These are phyloP conservation scores for Cucurbita pepo DNA, from an alignment of 306 rosid genomes.

Conservation along the genomic window DNA sequence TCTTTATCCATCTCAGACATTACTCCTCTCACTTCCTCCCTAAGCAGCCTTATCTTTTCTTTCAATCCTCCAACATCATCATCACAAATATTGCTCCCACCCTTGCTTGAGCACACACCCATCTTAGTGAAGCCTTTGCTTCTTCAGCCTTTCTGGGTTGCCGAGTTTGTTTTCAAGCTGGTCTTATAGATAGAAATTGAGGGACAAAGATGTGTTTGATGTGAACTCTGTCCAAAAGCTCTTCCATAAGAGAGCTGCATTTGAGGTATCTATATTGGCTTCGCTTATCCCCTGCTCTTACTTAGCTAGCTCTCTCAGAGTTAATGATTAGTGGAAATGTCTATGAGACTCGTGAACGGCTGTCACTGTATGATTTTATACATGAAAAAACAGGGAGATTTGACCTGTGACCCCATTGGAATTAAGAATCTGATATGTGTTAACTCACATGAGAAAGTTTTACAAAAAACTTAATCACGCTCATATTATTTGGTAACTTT, in stretches of 20 bases:
- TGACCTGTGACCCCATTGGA: slow-evolving; percentile 5
- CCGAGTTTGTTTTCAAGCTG: background rate
- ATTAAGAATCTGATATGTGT: background rate
- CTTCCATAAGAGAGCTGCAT: slow-evolving; percentile 4
- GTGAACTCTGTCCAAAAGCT: background rate
- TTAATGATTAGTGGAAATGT: slow-evolving; percentile 3
- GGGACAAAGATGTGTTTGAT: background rate
- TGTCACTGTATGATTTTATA: background rate
- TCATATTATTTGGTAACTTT: background rate
- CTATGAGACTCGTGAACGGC: background rate
- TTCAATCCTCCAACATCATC: slow-evolving; percentile 25
- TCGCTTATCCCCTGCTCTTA: background rate
- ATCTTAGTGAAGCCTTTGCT: background rate
- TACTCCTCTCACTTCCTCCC: slow-evolving; percentile 47
- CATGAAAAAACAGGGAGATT: background rate
- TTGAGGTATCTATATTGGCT: background rate
- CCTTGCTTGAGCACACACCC: slow-evolving; percentile 8
- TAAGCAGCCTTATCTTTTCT: slow-evolving; percentile 37
- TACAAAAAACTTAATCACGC: background rate
- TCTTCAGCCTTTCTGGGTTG: background rate
- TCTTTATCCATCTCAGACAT: slow-evolving; percentile 47
- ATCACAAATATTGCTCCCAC: background rate
- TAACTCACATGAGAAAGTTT: background rate
- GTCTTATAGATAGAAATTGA: background rate
- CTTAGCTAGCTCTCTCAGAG: background rate